Percentiles rank a stretch among this genome's conserved stretches.
These are phyloP conservation scores for Pestalotiopsis sp. DNA, from an alignment of 2,329 filamentous ascomycete genomes.

Conservation along the genomic window DNA sequence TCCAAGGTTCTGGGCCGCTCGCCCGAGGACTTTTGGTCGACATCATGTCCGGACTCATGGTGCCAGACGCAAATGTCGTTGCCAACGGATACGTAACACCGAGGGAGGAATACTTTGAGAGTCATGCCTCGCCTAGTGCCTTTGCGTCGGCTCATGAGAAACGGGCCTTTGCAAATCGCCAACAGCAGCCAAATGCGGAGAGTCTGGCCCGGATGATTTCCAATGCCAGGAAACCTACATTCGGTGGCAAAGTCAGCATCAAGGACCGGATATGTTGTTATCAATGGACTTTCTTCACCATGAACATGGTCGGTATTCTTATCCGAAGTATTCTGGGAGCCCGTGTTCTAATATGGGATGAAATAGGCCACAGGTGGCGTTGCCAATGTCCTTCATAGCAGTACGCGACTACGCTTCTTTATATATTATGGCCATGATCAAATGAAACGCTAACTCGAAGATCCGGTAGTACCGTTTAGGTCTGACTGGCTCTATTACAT, in stretches of 20 bases:
- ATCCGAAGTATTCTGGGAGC: background rate
- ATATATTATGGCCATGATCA: background rate
- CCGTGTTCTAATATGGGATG: background rate
- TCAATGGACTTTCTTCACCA: slow-evolving; percentile 79
- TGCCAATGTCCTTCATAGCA: slow-evolving; percentile 53
- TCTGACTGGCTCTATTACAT: slow-evolving; percentile 60
- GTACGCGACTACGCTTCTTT: slow-evolving; percentile 41
- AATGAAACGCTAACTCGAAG: background rate
- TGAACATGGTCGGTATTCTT: slow-evolving; percentile 38
- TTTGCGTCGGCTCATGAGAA: slow-evolving; percentile 19
- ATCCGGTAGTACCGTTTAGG: slow-evolving; percentile 49
- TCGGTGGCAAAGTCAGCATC: slow-evolving; percentile 41
- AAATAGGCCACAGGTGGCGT: slow-evolving; percentile 57
- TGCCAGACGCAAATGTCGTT: slow-evolving; percentile 20
- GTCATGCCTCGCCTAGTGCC: slow-evolving; percentile 17
- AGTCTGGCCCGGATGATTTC: slow-evolving; percentile 38
- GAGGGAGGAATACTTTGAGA: slow-evolving; percentile 24
- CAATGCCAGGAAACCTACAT: slow-evolving; percentile 27
- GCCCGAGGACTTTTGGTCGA: slow-evolving; percentile 48
- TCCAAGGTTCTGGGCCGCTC: slow-evolving; percentile 49
- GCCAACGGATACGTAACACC: slow-evolving; percentile 31
- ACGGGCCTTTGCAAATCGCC: slow-evolving; percentile 15
- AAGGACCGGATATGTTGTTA: slow-evolving; percentile 55
- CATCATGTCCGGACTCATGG: slow-evolving; percentile 28
- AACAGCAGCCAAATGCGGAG: slow-evolving; percentile 21